Evolutionary conservation across 108 stramenopile species (phyloP).

Genomic region (Skeletonema potamos): DNA sequence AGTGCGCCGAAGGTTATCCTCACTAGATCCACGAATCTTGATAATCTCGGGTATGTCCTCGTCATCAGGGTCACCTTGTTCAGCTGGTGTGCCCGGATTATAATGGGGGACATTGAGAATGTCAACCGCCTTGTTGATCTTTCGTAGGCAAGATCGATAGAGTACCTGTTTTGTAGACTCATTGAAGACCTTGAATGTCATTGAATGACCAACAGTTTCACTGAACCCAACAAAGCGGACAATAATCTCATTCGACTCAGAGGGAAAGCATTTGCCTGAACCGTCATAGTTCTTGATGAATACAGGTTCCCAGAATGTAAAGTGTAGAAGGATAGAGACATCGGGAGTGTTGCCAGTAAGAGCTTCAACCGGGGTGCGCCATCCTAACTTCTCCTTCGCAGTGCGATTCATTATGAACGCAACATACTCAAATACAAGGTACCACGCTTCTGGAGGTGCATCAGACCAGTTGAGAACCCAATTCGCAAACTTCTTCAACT

Average conservation of each 20-base stretch:
- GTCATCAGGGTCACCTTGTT: too few species aligned
- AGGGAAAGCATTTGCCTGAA: not conserved
- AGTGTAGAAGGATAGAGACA: not conserved
- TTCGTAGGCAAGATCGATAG: conserved; percentile 6
- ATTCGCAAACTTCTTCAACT: not conserved
- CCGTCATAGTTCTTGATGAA: not conserved
- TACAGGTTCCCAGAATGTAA: not conserved
- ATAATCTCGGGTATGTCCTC: too few species aligned
- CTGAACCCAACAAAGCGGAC: not conserved
- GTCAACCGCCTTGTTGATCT: too few species aligned
- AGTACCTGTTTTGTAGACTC: conserved; percentile 9
- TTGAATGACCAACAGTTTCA: conserved; percentile 37
- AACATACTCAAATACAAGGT: not conserved
- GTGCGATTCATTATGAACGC: not conserved
- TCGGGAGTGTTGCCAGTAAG: conserved; percentile 1
- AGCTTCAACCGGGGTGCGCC: not conserved
- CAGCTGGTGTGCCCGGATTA: too few species aligned
- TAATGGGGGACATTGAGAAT: not conserved
- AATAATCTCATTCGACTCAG: not conserved
- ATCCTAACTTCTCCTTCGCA: not conserved
- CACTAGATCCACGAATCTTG: too few species aligned
- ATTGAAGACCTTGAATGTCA: conserved; percentile 30
- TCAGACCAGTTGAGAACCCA: not conserved
- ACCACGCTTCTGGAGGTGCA: conserved; percentile 3
- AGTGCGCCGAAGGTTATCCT: too few species aligned